Percentiles rank a stretch among this genome's conserved stretches.
Evolutionary conservation across 228 moss, liverwort and hornwort genomes (phyloP).

Genomic region (Sphagnum magellanicum): DNA sequence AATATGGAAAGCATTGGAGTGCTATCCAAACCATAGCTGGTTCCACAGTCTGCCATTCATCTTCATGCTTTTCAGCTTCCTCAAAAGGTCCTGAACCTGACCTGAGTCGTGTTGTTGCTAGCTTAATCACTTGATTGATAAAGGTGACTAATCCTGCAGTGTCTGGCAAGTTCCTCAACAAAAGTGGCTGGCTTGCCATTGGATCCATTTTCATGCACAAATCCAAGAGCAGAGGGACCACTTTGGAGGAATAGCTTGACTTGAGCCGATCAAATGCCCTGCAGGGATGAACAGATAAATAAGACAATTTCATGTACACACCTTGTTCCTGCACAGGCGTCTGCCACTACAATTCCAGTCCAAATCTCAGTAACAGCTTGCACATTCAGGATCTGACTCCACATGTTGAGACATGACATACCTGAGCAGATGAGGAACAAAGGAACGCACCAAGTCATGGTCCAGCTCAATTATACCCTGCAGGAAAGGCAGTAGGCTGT

Average conservation of each 20-base stretch:
- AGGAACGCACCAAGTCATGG: slow-evolving; percentile 58
- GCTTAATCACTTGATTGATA: slow-evolving; percentile 19
- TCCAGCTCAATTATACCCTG: slow-evolving; percentile 73
- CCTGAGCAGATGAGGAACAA: slow-evolving; percentile 70
- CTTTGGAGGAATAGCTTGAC: slow-evolving; percentile 41
- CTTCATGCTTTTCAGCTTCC: slow-evolving; percentile 9
- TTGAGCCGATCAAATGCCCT: slow-evolving; percentile 39
- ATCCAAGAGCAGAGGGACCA: slow-evolving; percentile 62
- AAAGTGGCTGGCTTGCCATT: slow-evolving; percentile 29
- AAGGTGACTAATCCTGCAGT: slow-evolving; percentile 34
- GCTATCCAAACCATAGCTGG: slow-evolving; percentile 75
- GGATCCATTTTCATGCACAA: slow-evolving; percentile 55
- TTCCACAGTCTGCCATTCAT: slow-evolving; percentile 28
- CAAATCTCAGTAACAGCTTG: too few relatives aligned
- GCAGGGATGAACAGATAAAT: neutral
- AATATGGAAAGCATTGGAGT: slow-evolving; percentile 63
- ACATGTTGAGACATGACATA: slow-evolving; percentile 17
- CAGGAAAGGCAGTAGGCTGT: slow-evolving; percentile 80
- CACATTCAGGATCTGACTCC: too few relatives aligned
- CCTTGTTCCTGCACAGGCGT: too few relatives aligned
- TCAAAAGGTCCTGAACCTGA: slow-evolving; percentile 3
- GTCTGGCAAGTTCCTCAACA: slow-evolving; percentile 29
- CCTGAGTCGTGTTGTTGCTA: slow-evolving; percentile 15
- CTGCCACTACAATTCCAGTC: too few relatives aligned
- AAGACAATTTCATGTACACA: neutral